Base-by-base conservation (phyloP, 768 basidiomycete genomes). In the Macrocybe gigantea region DNA sequence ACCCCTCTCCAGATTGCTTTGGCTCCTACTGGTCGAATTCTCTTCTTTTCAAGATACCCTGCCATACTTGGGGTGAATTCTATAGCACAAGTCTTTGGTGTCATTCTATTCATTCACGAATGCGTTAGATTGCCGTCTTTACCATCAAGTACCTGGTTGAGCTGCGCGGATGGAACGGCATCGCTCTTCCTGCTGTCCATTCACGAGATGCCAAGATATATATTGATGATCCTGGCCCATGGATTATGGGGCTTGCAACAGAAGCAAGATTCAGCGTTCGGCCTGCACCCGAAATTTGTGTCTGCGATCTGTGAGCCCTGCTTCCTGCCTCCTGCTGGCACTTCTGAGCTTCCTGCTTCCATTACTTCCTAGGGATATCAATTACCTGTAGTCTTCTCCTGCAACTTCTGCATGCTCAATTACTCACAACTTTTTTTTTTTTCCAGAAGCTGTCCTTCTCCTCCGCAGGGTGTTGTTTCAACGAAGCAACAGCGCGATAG, bases 141-240 rank as follows among this genome's bases (percentile, higher is more conserved):
- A 93, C 92, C 3, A 74, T 94, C 66, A 88, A 85, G 63, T 94
- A 94, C 60, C 78, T 97, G 42, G 89, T 94, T 48, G 94, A 96
- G 64, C 66, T 94, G 44, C 83, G 92, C 38, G 93, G 92, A 5
- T 96, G 93, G 93, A 88, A 81, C 59, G 93, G 93, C 3, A 83
- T 95, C 44, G 85, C 88, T 11, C 74, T 93, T 38, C 71, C 84
- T 33, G 77, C 89, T 1, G 87, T 92, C 33, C 91, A 93, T 61
- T 82, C 85, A 33, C 83, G 94, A 39, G 95, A 96, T 54, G 85
- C 91, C 29, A 90, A 87, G 61, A 90, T 98, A 45, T 90, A 92
- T 55, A 85, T 94, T 52, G 93, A 97, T 55, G 93, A 98, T 63
- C 92, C 94, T 38, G 94, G 94, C 33, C 95, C 95, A 51, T 98